A percentile compares a stretch with the other conserved stretches of the same genome.
phyloP scores from a whole-genome alignment of 108 stramenopile genomes.

The Poteriospumella lacustris region DNA sequence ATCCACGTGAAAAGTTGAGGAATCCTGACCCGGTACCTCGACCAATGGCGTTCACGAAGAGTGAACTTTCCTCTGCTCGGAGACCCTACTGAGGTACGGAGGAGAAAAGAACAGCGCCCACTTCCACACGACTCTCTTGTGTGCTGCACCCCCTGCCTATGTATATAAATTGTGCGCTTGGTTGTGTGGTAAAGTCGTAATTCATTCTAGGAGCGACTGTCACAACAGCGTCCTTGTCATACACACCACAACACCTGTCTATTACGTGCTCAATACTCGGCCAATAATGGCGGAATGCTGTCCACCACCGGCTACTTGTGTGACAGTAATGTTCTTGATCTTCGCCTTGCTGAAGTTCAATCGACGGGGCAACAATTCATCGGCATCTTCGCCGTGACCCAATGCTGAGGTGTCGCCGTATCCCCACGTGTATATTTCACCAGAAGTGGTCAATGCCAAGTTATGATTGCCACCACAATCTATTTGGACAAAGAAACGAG shows the following conservation, averaged over 20 bases:
- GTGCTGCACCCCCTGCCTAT: no score
- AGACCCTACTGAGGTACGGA: no score
- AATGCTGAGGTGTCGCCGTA: slow-evolving; percentile 59
- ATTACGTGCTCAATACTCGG: neutral
- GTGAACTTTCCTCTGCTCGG: no score
- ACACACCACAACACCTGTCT: no score
- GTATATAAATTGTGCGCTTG: no score
- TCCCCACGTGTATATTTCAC: slow-evolving; percentile 84
- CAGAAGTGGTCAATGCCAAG: slow-evolving; percentile 59
- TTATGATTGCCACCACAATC: slow-evolving; percentile 62
- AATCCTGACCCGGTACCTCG: neutral
- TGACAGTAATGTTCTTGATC: slow-evolving; percentile 14
- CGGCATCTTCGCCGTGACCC: slow-evolving; percentile 53
- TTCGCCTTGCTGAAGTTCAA: slow-evolving; percentile 30
- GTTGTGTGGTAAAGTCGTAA: no score
- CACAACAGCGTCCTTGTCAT: no score
- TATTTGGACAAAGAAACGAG: no score
- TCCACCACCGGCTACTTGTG: slow-evolving; percentile 41
- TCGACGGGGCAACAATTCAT: slow-evolving; percentile 33
- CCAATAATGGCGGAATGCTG: slow-evolving; percentile 45
- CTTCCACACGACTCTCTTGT: no score
- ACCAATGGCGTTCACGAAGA: neutral
- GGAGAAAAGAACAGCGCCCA: no score
- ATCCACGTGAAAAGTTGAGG: neutral
- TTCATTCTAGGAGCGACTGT: no score